These are phyloP conservation scores for Nyssa sinensis DNA, from an alignment of 148 eudicot species.

Conservation along the genomic window DNA sequence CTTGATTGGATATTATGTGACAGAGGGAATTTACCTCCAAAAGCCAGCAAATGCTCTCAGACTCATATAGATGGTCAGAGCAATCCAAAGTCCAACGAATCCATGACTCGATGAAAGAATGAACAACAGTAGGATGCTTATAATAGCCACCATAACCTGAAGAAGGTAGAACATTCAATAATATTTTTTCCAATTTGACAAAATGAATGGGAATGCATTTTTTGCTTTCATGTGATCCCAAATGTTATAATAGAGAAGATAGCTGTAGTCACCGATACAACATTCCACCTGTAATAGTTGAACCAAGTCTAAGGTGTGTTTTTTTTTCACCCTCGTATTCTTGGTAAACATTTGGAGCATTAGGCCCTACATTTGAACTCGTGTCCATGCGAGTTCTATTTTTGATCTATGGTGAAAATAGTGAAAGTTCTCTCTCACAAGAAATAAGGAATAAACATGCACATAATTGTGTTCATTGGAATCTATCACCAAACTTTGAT, in stretches of 20 bases:
- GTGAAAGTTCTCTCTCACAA: no score
- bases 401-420: no score
- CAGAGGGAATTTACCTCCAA: slow-evolving; percentile 56
- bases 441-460: no score
- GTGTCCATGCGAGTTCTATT: no score
- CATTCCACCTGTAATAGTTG: background rate
- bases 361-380: no score
- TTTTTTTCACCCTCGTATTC: no score
- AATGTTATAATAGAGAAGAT: background rate
- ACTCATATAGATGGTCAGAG: slow-evolving; percentile 77
- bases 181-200: no score
- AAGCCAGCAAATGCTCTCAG: slow-evolving; percentile 76
- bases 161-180: background rate
- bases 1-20: no score
- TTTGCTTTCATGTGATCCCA: background rate
- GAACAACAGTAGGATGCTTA: slow-evolving; percentile 56
- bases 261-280: no score
- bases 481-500: no score
- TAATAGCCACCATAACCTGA: slow-evolving; percentile 65
- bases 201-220: background rate
- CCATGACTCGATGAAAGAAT: slow-evolving; percentile 49
- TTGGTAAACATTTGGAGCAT: background rate
- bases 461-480: no score
- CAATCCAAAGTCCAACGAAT: slow-evolving; percentile 79
- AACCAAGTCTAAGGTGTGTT: no score